phyloP scores from a whole-genome alignment of 1,139 yeast genomes.

The Pichia sp. region DNA sequence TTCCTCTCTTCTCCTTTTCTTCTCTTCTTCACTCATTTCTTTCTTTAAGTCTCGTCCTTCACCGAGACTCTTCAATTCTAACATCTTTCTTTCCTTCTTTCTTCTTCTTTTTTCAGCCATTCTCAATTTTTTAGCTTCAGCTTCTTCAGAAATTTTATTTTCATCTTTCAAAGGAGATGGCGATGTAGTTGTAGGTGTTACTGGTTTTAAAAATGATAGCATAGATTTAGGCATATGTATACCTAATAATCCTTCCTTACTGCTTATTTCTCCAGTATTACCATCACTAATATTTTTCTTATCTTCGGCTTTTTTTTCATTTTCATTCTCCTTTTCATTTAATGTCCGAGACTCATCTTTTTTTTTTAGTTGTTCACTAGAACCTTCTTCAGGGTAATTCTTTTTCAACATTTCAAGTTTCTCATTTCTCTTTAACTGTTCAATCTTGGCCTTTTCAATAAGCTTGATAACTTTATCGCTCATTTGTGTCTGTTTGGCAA shows the following conservation, averaged over 20 bases:
- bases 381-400: background rate
- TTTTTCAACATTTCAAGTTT: background rate
- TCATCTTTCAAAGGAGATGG: background rate
- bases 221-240: constrained; percentile 4
- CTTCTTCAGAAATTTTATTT: background rate
- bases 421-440: constrained; percentile 3
- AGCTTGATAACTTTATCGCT: constrained; percentile 7
- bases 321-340: background rate
- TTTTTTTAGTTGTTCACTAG: background rate
- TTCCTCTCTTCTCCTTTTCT: background rate
- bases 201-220: background rate
- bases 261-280: background rate
- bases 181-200: no score
- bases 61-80: background rate
- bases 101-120: constrained; percentile 1
- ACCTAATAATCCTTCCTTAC: constrained; percentile 7
- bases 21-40: background rate
- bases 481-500: background rate
- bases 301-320: background rate
- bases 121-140: background rate
- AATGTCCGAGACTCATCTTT: background rate
- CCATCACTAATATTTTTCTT: background rate
- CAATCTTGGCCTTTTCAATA: constrained; percentile 10
- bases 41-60: background rate
- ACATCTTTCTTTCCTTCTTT: background rate